Evolutionary conservation across 805 yeast species (phyloP), one percentile per base, ranked within the genome.

Genomic region (Groenewaldozyma tartarivorans): DNA sequence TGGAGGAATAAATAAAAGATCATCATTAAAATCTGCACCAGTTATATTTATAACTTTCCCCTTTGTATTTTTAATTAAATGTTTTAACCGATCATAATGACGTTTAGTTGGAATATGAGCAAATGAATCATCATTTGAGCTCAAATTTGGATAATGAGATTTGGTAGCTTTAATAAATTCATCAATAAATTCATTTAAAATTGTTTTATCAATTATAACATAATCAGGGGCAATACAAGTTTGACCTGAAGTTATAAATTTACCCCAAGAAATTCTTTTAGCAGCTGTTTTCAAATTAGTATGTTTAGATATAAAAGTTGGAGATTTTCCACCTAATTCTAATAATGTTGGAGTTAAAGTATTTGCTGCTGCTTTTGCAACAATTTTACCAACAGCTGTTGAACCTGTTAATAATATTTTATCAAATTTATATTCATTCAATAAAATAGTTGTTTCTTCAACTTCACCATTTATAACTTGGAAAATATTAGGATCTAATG

Each of bases 251-350:
- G 86, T 90, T 24, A 74, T 62, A 55, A 79, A 80, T 50, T 80
- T 75, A 15, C 88, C 90, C 83, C 92, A 84, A 1, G 72, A 69
- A n/a, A 85, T 62, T 60, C 96, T 73, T 48, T 70, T 71, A 20
- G 86, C 68, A 3, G 73, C 68, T 13, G 54, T 39, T 19, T 47
- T 42, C 27, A 67, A 34, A 42, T 67, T 66, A 11, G 63, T 63
- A 37, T 69, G 62, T 47, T 65, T 67, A 39, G 86, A 71, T 6
- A 88, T 64, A 51, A 87, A 71, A 1, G 75, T 82, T 0, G 97
- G 97, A 5, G 90, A 80, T 60, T 90, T 90, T 3, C 97, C 97
- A 40, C 97, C 97, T 35, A 88, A 67, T 62, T 88, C 97, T 46
- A 88, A 68, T 5, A 82, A 62, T 7, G 72, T 72, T 1, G 96